Percentiles rank a stretch among this genome's conserved stretches.
phyloP scores from a whole-genome alignment of 495 filamentous ascomycete species.

The Penicillium cataractarum region DNA sequence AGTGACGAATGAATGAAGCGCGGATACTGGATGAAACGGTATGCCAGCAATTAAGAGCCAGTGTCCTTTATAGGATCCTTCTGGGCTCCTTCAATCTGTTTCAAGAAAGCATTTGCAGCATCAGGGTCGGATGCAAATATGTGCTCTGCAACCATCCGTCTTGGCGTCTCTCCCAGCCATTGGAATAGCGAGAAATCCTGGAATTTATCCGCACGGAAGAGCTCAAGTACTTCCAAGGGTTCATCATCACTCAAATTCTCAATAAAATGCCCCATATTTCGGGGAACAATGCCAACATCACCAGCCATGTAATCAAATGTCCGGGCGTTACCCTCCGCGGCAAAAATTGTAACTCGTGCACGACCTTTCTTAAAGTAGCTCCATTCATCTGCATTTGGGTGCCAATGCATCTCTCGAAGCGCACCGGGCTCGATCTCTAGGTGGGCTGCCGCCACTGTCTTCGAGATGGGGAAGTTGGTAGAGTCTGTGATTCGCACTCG shows the following conservation, averaged over 20 bases:
- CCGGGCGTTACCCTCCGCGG: constrained; percentile 57
- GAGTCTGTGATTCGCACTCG: constrained; percentile 65
- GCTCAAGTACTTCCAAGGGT: constrained; percentile 59
- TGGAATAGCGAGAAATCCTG: constrained; percentile 68
- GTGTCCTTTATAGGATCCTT: constrained; percentile 33
- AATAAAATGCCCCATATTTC: constrained; percentile 65
- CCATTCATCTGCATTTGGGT: constrained; percentile 78
- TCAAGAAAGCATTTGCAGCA: constrained; percentile 57
- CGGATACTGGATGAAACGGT: not conserved
- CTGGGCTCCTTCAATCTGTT: constrained; percentile 55
- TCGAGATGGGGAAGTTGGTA: constrained; percentile 66
- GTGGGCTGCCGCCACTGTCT: constrained; percentile 66
- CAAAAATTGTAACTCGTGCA: constrained; percentile 68
- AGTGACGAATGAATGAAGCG: not conserved
- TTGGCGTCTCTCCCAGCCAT: constrained; percentile 69
- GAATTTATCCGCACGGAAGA: constrained; percentile 61
- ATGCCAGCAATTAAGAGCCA: not conserved
- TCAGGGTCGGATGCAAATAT: constrained; percentile 58
- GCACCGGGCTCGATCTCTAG: constrained; percentile 59
- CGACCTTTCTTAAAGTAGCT: constrained; percentile 71
- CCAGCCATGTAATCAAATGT: constrained; percentile 65
- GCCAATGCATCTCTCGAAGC: constrained; percentile 75
- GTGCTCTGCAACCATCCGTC: constrained; percentile 62
- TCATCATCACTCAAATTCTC: constrained; percentile 65
- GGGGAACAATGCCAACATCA: constrained; percentile 63